Evolutionary conservation across 495 filamentous ascomycete genomes (phyloP), one percentile per base, ranked within the genome.

Genomic region (Tuber indicum): DNA sequence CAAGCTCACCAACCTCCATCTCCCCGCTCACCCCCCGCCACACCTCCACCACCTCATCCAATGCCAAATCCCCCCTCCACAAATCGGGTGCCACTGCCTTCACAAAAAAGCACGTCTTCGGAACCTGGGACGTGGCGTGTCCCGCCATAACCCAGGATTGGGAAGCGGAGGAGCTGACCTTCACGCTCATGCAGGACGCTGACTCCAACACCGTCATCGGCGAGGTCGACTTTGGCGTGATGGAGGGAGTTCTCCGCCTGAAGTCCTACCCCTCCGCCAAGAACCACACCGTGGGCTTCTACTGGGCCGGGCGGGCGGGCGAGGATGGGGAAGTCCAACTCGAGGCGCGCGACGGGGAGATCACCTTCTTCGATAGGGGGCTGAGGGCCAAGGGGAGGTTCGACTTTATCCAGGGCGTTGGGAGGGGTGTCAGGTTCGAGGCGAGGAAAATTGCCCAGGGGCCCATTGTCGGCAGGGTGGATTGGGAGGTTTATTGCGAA

Each of bases 111-210:
- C 72, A 80, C 36, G 71, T 80, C 41, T 72, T 80, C 32, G 78
- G 78, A 4, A 80, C 78, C 41, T 80, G 78, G 78, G 71, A 80
- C 2, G 77, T 79, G n/a, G 71, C 78, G 36, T 80, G 78, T 43
- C 78, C 78, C 9, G 77, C 78, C 14, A 76, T 80, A 14, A 77
- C 78, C 58, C 73, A 41, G 36, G 43, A 52, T 3, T 76, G 78
- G 78, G 58, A 71, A 36, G 74, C 78, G 42, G 58, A 58, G 8
- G 23, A 26, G 6, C 74, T 80, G 32, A 76, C 78, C 42, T 79
- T 80, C 70, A 49, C 74, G 7, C 71, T 80, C 7, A 79, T 80
- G 39, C 78, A 80, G 17, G 78, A 80, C 19, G 41, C 41, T 14
- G 77, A 80, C 43, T 74, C 78, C 42, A 66, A 66, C 26, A 80